These are phyloP conservation scores for Phytophthora hibernalis DNA, from an alignment of 352 stramenopile genomes.

Conservation along the genomic window DNA sequence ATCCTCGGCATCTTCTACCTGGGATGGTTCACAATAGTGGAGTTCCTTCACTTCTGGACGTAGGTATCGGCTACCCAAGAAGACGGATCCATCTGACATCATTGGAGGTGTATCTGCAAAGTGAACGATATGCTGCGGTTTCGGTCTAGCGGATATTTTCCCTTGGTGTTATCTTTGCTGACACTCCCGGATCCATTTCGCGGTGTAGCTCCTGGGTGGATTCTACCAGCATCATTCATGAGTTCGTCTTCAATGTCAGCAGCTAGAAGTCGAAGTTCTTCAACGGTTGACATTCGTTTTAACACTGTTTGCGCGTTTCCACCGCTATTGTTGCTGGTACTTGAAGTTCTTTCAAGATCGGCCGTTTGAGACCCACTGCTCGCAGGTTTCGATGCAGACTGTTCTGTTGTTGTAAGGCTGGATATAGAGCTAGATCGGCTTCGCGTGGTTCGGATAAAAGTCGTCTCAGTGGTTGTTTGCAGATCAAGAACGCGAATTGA, in stretches of 20 bases:
- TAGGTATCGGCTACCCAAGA: slow-evolving; percentile 63
- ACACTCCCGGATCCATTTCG: neutral
- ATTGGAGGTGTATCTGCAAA: slow-evolving; percentile 37
- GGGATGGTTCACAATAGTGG: slow-evolving; percentile 25
- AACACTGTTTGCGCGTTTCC: neutral
- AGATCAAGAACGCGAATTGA: slow-evolving; percentile 48
- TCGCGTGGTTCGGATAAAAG: neutral
- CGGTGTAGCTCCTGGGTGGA: neutral
- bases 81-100: slow-evolving; percentile 40
- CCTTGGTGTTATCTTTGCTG: neutral
- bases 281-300: slow-evolving; percentile 28
- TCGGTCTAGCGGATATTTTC: neutral
- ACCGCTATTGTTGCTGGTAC: slow-evolving; percentile 2
- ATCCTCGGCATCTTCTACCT: slow-evolving; percentile 37
- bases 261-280: slow-evolving; percentile 31
- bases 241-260: slow-evolving; percentile 37
- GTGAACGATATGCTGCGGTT: slow-evolving; percentile 24
- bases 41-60: slow-evolving; percentile 40
- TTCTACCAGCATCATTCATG: slow-evolving; percentile 17
- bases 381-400: slow-evolving; percentile 1
- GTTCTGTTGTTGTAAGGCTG: slow-evolving; percentile 9
- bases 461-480: slow-evolving; percentile 11
- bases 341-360: slow-evolving; percentile 18
- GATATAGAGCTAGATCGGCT: slow-evolving; percentile 9
- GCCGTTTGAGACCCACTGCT: neutral